Conservation (phyloP, 441 rosid species). For the Adansonia madagascariensis region DNA sequence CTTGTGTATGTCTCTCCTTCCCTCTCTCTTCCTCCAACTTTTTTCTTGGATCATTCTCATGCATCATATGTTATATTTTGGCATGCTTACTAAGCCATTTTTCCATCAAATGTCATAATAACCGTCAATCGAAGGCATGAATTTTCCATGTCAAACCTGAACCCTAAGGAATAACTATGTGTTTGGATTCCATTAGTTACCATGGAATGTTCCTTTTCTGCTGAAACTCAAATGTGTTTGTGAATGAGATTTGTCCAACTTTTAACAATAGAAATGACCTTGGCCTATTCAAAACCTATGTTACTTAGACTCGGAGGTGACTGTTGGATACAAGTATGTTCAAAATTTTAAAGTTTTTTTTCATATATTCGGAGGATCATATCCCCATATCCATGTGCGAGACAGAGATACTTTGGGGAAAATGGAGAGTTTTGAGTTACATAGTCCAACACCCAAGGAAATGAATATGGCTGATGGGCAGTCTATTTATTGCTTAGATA, state of each 20-base stretch:
- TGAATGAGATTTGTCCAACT: neutral
- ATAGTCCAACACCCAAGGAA: neutral
- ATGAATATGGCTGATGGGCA: neutral
- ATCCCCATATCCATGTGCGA: neutral
- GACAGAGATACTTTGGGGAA: neutral
- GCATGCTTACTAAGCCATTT: neutral
- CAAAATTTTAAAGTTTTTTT: too few relatives aligned
- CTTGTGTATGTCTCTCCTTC: constrained; percentile 70
- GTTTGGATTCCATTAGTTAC: neutral
- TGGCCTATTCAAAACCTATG: neutral
- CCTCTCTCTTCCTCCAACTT: constrained; percentile 25
- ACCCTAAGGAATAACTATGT: neutral
- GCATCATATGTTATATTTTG: neutral
- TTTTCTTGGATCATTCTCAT: neutral
- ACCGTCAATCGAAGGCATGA: neutral
- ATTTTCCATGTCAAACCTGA: constrained; percentile 10
- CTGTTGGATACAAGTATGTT: too few relatives aligned
- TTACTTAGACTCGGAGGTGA: neutral
- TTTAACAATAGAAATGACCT: neutral
- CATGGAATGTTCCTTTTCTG: neutral
- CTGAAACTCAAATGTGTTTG: constrained; percentile 10
- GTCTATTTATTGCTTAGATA: neutral
- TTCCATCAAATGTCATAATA: neutral
- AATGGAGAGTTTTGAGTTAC: neutral
- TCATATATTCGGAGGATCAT: neutral